Evolutionary conservation across 192 early-diverging fungal species (phyloP).

Genomic region (Paraglomus brasilianum): DNA sequence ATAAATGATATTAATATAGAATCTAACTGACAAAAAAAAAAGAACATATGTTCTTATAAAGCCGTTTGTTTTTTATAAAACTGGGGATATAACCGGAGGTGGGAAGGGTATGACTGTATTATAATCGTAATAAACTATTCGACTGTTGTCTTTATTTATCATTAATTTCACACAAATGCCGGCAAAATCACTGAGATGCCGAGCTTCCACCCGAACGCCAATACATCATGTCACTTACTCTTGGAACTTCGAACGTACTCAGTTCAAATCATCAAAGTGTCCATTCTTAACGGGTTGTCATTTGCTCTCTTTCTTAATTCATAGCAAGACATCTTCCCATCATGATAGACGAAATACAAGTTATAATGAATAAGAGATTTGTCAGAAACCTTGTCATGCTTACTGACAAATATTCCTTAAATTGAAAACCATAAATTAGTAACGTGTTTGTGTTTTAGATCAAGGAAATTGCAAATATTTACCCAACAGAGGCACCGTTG

Average conservation of each 20-base stretch:
- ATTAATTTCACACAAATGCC: too few relatives aligned
- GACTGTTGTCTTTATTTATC: too few relatives aligned
- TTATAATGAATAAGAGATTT: constrained; percentile 3
- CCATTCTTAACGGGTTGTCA: constrained; percentile 11
- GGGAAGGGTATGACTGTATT: too few relatives aligned
- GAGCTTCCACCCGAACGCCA: too few relatives aligned
- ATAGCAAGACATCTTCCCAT: constrained; percentile 18
- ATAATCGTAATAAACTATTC: too few relatives aligned
- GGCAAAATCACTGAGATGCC: too few relatives aligned
- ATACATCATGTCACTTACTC: neutral
- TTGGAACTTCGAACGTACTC: neutral
- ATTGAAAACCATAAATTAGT: neutral
- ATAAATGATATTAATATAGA: too few relatives aligned
- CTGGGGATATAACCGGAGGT: too few relatives aligned
- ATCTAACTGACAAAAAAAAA: too few relatives aligned
- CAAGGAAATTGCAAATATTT: neutral
- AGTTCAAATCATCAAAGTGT: constrained; percentile 16
- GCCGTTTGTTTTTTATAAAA: too few relatives aligned
- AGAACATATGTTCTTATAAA: too few relatives aligned
- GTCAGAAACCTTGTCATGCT: constrained; percentile 3
- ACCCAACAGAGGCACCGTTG: constrained; percentile 14
- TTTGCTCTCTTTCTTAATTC: constrained; percentile 5
- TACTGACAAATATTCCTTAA: constrained; percentile 20
- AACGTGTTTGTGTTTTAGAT: neutral
- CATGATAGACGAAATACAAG: constrained; percentile 11